Evolutionary conservation across 2,329 filamentous ascomycete species (phyloP), one percentile per base, ranked within the genome.

Genomic region (Huntiella omanensis): DNA sequence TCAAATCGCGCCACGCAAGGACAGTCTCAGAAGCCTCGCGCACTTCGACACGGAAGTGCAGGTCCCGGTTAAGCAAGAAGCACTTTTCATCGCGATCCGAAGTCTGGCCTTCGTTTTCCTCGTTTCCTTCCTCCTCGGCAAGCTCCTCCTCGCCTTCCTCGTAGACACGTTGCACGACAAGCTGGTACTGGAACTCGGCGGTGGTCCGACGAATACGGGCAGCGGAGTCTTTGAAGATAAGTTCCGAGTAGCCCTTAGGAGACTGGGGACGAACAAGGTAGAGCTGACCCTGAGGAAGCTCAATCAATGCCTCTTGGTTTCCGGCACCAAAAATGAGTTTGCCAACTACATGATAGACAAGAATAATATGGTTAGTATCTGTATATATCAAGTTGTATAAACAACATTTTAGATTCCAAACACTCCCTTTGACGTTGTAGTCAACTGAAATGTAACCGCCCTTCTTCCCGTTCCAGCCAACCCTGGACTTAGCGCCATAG

Each of bases 171-270:
- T 98, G 91, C 37, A 96, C 75, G 36, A 96, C 88, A 10, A 98
- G 83, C 61, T 98, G 91, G 60, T 96, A 98, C 57, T 98, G 87
- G 57, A 83, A 95, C 46, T 96, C 86, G 60, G 94, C 87, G 15
- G 83, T 87, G 12, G 91, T 96, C 52, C 84, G 78, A 53, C 92
- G 81, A 57, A 98, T 92, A 52, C 81, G 85, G 45, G 88, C 85
- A 40, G 85, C 83, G 35, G 86, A 82, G 76, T 98, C 91, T 63
- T 91, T 94, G 71, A 95, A 98, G 63, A 98, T 93, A 59, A 96
- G 85, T 63, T 98, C 91, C 1, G 88, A 95, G 61, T 95, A 96
- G 53, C 91, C 91, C 62, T 98, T 98, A 48, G 88, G 86, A 5
- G 88, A 96, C 43, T 85, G 75, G 8, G 91, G 91, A 56, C 91